These are phyloP conservation scores for Lepidium didymum DNA, from an alignment of 345 rosid species.

Conservation along the genomic window DNA sequence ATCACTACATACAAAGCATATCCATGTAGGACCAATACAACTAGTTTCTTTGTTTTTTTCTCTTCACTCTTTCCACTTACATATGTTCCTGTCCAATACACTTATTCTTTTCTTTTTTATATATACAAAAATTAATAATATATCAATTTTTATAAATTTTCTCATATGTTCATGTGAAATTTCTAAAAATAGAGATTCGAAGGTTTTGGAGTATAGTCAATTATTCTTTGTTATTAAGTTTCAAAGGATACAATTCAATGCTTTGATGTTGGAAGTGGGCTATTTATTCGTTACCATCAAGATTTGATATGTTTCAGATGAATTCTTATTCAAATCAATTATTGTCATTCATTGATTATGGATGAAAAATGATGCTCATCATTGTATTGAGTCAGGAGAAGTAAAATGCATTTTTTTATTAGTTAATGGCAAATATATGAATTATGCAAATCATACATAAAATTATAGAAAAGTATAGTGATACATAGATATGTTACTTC, in stretches of 20 bases:
- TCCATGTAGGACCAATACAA: constrained; percentile 33
- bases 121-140: not conserved
- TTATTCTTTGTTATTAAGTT: constrained; percentile 1
- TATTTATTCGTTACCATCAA: constrained; percentile 16
- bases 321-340: not conserved
- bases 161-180: constrained; percentile 19
- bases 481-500: not conserved
- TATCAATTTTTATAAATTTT: not conserved
- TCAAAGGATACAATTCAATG: not conserved
- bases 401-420: too few species aligned
- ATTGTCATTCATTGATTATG: not conserved
- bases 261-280: constrained; percentile 1
- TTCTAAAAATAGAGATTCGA: constrained; percentile 25
- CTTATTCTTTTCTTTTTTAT: constrained; percentile 18
- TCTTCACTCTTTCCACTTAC: constrained; percentile 8
- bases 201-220: constrained; percentile 26
- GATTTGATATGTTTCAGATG: constrained; percentile 3
- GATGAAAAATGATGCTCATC: not conserved
- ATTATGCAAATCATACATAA: too few species aligned
- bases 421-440: too few species aligned
- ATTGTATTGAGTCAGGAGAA: not conserved
- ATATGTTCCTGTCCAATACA: constrained; percentile 21
- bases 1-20: constrained; percentile 25
- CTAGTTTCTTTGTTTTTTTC: constrained; percentile 26
- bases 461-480: too few species aligned